Conservation (phyloP, 2,329 filamentous ascomycete species). For the Ascochyta clinopodiicola region DNA sequence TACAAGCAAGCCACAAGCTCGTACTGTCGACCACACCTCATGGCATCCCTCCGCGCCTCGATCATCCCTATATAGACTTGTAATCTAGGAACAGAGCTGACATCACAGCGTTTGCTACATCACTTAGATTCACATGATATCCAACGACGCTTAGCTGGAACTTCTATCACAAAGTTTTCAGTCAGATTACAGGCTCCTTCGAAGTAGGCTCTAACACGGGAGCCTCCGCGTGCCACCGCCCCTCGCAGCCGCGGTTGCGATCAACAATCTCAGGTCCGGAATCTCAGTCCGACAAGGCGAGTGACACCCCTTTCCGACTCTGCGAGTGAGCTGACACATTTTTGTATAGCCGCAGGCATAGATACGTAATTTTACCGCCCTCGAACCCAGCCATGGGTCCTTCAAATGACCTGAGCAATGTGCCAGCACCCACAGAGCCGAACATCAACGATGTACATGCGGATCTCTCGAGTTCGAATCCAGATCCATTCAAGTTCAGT, state of each 20-base stretch:
- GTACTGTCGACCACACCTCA: not conserved
- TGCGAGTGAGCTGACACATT: no score
- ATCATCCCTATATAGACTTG: not conserved
- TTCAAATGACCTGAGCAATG: not conserved
- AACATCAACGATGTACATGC: conserved; percentile 16
- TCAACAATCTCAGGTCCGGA: no score
- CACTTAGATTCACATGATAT: not conserved
- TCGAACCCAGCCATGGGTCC: not conserved
- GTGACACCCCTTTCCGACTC: not conserved
- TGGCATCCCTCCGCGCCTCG: not conserved
- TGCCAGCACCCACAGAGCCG: not conserved
- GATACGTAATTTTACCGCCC: no score
- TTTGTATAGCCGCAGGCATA: not conserved
- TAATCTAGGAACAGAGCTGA: not conserved
- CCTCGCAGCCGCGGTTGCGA: no score
- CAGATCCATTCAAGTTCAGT: conserved; percentile 39
- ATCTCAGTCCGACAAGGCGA: not conserved
- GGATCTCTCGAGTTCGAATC: conserved; percentile 8
- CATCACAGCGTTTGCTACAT: conserved; percentile 1
- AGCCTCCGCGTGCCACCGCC: no score
- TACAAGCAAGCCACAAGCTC: conserved; percentile 12
- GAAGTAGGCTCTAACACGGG: no score
- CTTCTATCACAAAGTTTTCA: not conserved
- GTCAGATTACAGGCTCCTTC: no score
- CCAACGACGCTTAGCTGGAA: not conserved